phyloP scores from a whole-genome alignment of 495 filamentous ascomycete species.

The Lichina pygmaea region DNA sequence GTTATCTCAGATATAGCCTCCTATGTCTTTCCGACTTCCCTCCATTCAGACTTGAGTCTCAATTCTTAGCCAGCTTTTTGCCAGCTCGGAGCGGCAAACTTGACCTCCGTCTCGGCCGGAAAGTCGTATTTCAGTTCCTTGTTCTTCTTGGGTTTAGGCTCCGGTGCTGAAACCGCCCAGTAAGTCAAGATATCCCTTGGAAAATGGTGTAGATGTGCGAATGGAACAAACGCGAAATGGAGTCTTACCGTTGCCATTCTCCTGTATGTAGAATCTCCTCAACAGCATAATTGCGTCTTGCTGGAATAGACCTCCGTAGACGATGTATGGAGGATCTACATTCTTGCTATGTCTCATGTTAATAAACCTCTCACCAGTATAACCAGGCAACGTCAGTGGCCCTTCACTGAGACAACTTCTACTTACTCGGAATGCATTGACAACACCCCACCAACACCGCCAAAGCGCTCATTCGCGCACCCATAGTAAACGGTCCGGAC shows the following conservation, averaged over 20 bases:
- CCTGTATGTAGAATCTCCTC: conserved; percentile 84
- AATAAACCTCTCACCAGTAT: not conserved
- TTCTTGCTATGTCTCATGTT: conserved; percentile 14
- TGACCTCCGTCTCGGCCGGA: too few species aligned
- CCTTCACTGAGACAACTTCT: not conserved
- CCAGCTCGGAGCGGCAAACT: too few species aligned
- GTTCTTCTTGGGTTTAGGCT: conserved; percentile 27
- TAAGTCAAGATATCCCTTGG: conserved; percentile 1
- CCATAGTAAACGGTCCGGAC: conserved; percentile 77
- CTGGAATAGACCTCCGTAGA: conserved; percentile 55
- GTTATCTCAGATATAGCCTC: too few species aligned
- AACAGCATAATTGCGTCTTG: conserved; percentile 79
- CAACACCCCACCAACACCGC: conserved; percentile 79
- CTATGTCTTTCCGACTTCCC: too few species aligned
- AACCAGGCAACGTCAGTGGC: not conserved
- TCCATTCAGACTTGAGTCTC: too few species aligned
- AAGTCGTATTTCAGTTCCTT: conserved; percentile 16
- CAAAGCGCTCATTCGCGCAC: conserved; percentile 88
- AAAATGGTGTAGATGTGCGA: not conserved
- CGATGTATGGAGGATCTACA: conserved; percentile 48
- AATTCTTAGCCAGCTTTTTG: too few species aligned
- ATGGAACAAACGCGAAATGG: too few species aligned
- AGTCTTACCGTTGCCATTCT: conserved; percentile 54
- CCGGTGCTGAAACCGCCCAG: conserved; percentile 20
- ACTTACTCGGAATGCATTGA: conserved; percentile 50